A percentile compares a stretch with the other conserved stretches of the same genome.
Evolutionary conservation across 2,329 filamentous ascomycete species (phyloP).

Genomic region (Phyllosticta capitalensis): DNA sequence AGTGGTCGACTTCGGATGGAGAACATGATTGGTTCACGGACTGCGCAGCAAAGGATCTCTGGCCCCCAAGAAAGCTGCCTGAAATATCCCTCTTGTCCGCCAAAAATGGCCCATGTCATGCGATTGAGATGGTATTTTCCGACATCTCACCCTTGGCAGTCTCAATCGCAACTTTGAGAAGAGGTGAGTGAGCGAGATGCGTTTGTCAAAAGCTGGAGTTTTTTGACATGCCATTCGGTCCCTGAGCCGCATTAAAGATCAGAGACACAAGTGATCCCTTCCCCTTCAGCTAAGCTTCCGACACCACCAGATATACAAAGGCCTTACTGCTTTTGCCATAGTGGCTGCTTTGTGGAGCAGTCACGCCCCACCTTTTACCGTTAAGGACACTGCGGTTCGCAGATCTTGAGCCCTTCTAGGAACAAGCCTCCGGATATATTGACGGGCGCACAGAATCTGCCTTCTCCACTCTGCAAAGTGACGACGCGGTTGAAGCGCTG

Average conservation of each 20-base stretch:
- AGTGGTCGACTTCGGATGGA: not conserved
- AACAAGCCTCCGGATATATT: not conserved
- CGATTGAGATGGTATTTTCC: not conserved
- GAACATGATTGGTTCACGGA: not conserved
- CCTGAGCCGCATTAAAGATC: no score
- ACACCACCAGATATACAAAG: not conserved
- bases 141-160: not conserved
- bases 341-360: not conserved
- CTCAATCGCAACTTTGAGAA: not conserved
- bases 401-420: not conserved
- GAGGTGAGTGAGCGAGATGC: not conserved
- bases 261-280: not conserved
- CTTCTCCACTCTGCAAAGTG: not conserved
- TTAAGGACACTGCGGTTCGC: not conserved
- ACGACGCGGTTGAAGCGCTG: not conserved
- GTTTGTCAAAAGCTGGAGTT: not conserved
- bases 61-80: not conserved
- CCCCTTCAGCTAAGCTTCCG: not conserved
- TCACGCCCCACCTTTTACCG: not conserved
- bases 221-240: not conserved
- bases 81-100: not conserved
- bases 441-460: not conserved
- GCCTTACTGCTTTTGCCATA: not conserved
- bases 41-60: not conserved
- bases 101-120: not conserved